Conservation (phyloP, 257 asterid genomes). For the Solanum chilense region DNA sequence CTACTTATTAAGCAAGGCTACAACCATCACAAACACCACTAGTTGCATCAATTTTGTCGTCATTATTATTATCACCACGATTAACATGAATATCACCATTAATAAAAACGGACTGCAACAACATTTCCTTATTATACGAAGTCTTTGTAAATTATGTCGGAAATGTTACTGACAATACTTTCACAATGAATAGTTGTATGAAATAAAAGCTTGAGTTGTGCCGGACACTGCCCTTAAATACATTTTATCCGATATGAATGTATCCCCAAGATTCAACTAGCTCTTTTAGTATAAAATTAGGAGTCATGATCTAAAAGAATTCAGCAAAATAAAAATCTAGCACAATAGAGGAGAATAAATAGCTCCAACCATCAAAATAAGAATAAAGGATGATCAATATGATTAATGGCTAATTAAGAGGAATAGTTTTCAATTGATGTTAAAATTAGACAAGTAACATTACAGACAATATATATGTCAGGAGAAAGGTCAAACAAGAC, state of each 20-base stretch:
- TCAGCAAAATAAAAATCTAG: not conserved
- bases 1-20: not conserved
- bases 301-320: not conserved
- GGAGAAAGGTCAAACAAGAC: not conserved
- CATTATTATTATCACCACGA: no score
- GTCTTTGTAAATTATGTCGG: not conserved
- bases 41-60: not conserved
- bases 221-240: no score
- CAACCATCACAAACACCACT: not conserved
- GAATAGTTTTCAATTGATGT: not conserved
- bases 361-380: not conserved
- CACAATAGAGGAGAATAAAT: not conserved
- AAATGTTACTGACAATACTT: no score
- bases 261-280: not conserved
- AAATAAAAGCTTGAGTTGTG: not conserved
- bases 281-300: not conserved
- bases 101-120: not conserved
- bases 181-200: not conserved
- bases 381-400: no score
- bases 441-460: not conserved
- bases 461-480: not conserved
- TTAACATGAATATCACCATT: not conserved
- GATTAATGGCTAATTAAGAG: no score
- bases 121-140: not conserved
- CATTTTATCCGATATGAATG: no score